Base-by-base conservation (phyloP, 164 flowering plant species). In the Cinnamomum chago region DNA sequence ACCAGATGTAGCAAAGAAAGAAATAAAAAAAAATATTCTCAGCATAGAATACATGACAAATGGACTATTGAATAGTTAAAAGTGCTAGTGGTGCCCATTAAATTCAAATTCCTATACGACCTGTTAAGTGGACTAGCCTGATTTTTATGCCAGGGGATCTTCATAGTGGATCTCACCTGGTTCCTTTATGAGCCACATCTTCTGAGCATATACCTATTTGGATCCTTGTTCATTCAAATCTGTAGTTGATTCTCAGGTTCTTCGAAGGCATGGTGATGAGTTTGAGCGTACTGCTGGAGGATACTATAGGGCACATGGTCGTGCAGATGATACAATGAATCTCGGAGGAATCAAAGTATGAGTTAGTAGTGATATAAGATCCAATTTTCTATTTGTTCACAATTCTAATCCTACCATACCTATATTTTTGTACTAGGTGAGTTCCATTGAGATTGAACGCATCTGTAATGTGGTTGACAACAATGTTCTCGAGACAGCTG, bases 311-410 rank as follows among this genome's bases (percentile, higher is more conserved):
- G 98, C 98, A 24, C 98, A 95, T 88, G 99, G 99, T 64, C 95
- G 98, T 75, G 89, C 99, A 58, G 99, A 95, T 84, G 99, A 95
- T 82, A 93, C 99, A n/a, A 95, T 95, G 99, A 95, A 95, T 85
- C 89, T 95, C 77, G 99, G 99, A 23, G 99, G 99, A 27, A 91
- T 95, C 58, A 95, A 95, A 98, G 99, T 92, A 65, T 66, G 79
- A 12, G 35, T 28, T 51, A 23, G 25, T 51, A 23, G 25, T 20
- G 52, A 64, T 24, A 25, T 64, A 25, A 23, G 33, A 64, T 64
- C 28, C 33, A 4, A 30, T 30, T 15, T 10, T 67, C 11, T 30
- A 1, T 30, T 27, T 67, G 69, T 67, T 68, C 55, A 33, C 7
- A 24, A 68, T 28, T 40, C 40, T 68, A n/a, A 23, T 23, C 28